Evolutionary conservation across 2,329 filamentous ascomycete species (phyloP).

Genomic region (Penicillium sp.): DNA sequence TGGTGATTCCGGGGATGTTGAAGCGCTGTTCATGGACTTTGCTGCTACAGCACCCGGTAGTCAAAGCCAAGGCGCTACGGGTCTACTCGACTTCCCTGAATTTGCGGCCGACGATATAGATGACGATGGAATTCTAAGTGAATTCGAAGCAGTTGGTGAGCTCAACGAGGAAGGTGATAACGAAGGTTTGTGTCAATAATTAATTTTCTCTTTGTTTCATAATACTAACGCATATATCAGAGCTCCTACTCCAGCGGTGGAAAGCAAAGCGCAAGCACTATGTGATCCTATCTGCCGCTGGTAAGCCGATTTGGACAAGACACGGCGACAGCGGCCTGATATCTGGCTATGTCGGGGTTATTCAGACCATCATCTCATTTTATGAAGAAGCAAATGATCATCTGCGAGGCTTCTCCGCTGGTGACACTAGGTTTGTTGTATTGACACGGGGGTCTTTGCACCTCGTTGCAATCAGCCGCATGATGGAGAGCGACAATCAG

Average conservation of each 20-base stretch:
- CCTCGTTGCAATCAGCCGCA: constrained; percentile 85
- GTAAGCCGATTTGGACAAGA: constrained; percentile 95
- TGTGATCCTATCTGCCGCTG: constrained; percentile 90
- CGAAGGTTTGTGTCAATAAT: constrained; percentile 49
- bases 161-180: constrained; percentile 55
- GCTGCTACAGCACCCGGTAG: constrained; percentile 46
- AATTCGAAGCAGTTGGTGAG: constrained; percentile 72
- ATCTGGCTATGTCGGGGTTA: constrained; percentile 89
- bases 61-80: constrained; percentile 40
- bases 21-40: constrained; percentile 76
- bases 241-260: constrained; percentile 67
- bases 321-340: constrained; percentile 89
- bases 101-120: constrained; percentile 55
- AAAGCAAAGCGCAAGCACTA: constrained; percentile 96
- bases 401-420: constrained; percentile 83
- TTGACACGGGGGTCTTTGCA: constrained; percentile 83
- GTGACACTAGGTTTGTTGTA: constrained; percentile 80
- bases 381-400: constrained; percentile 79
- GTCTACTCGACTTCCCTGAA: constrained; percentile 37
- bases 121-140: constrained; percentile 63
- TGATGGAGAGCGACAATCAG: constrained; percentile 90
- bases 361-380: constrained; percentile 97
- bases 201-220: not conserved
- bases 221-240: constrained; percentile 23
- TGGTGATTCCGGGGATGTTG: constrained; percentile 68